Evolutionary conservation across 2,329 filamentous ascomycete genomes (phyloP).

Genomic region (Sclerotinia sclerotiorum): DNA sequence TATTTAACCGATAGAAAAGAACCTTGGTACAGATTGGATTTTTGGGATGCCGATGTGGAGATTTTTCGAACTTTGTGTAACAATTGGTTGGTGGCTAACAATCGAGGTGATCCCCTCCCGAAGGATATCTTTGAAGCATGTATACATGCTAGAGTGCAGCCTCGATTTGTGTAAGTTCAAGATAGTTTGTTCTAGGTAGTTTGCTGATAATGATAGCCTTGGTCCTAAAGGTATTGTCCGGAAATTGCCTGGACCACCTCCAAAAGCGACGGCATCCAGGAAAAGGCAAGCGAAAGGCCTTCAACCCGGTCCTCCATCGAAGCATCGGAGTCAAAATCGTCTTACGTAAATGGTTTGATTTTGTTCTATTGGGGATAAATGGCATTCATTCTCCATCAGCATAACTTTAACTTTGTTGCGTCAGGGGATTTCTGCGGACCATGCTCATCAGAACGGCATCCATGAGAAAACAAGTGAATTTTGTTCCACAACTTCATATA

Average conservation of each 20-base stretch:
- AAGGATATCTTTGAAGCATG: neutral
- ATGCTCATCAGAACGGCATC: too few relatives aligned
- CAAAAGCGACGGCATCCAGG: neutral
- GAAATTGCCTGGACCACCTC: neutral
- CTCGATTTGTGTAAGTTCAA: slow-evolving; percentile 15
- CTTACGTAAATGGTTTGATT: neutral
- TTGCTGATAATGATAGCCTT: neutral
- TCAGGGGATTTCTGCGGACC: too few relatives aligned
- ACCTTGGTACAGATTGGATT: slow-evolving; percentile 12
- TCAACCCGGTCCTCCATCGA: slow-evolving; percentile 7
- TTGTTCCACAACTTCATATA: too few relatives aligned
- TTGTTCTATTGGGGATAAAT: neutral
- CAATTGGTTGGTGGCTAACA: neutral
- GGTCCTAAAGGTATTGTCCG: slow-evolving; percentile 9
- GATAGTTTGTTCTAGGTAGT: too few relatives aligned
- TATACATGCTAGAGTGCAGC: slow-evolving; percentile 4
- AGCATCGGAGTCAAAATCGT: neutral
- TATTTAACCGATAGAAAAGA: slow-evolving; percentile 17
- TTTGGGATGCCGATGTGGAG: slow-evolving; percentile 17
- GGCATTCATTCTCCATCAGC: neutral
- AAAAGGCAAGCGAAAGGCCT: neutral
- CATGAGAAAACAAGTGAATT: too few relatives aligned
- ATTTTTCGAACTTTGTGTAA: slow-evolving; percentile 3
- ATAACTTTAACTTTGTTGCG: too few relatives aligned
- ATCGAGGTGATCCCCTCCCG: neutral